Evolutionary conservation across 75 land plant species (phyloP), one percentile per base, ranked within the genome.

Genomic region (Isoetes taiwanensis): DNA sequence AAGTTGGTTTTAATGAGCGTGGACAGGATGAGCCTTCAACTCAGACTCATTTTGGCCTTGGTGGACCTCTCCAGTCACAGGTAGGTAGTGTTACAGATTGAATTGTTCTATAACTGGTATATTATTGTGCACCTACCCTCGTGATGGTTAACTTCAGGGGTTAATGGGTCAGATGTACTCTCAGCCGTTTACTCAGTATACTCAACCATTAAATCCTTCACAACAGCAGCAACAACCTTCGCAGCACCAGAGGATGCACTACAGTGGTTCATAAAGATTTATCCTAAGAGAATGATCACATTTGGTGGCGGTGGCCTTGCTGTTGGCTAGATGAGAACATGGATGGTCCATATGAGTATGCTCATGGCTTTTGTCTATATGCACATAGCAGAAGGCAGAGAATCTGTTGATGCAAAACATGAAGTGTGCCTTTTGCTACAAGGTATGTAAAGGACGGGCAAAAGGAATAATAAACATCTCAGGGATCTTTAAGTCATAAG

Each of bases 101-200:
- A 34, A 5, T 2, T 17, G 4, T 33, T 48, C 1, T 57, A 23
- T 11, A 35, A 34, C 24, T 1, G 35, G 14, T 4, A 19, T 10
- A 37, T 6, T 8, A n/a, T 34, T 6, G 8, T 17, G 52, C 52
- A 10, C 6, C 6, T 46, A 5, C 6, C 52, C 4, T 29, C 37
- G 30, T 25, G 23, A 9, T 57, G 43, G 24, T 43, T 33, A 2
- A 60, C 30, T 21, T 64, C 74, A 78, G 80, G 79, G 79, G 28
- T 40, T 74, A 27, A 72, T 91, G 82, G 85, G 82, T 66, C 90
- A 82, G 35, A 61, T 94, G 58, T 94, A 84, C 48, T 74, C 99
- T 2, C 96, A 94, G 57, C 90, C 96, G 10, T 94, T 82, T 58
- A 63, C 75, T 4, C 95, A 94, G 41, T 94, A 84, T 67, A 77